phyloP scores from a whole-genome alignment of 2,329 filamentous ascomycete genomes.

The Beauveria sp. region DNA sequence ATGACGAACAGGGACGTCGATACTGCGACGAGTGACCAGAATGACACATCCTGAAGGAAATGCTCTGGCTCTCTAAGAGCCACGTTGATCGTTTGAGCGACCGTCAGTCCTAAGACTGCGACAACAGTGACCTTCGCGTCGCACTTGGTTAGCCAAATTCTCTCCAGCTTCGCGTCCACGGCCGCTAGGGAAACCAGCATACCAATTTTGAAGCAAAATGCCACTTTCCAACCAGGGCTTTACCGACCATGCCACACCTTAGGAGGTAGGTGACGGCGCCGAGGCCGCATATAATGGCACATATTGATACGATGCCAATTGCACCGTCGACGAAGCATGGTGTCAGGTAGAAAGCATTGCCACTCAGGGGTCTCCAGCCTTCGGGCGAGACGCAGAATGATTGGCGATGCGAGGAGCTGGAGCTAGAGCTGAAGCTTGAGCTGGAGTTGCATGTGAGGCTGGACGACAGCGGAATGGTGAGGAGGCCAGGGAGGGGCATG shows the following conservation, averaged over 20 bases:
- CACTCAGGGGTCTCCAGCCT: slow-evolving; percentile 83
- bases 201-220: slow-evolving; percentile 82
- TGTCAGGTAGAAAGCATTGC: slow-evolving; percentile 75
- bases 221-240: slow-evolving; percentile 70
- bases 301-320: slow-evolving; percentile 65
- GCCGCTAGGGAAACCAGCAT: slow-evolving; percentile 18
- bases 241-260: slow-evolving; percentile 50
- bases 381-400: slow-evolving; percentile 74
- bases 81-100: slow-evolving; percentile 55
- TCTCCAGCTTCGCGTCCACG: slow-evolving; percentile 8
- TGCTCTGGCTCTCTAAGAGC: slow-evolving; percentile 42
- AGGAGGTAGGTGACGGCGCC: slow-evolving; percentile 71
- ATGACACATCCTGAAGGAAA: slow-evolving; percentile 69
- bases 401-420: slow-evolving; percentile 41
- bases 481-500: slow-evolving; percentile 7
- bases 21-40: slow-evolving; percentile 65
- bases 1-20: slow-evolving; percentile 61
- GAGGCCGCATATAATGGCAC: slow-evolving; percentile 65
- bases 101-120: slow-evolving; percentile 60
- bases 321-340: slow-evolving; percentile 89
- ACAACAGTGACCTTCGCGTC: slow-evolving; percentile 43
- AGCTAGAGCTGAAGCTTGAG: slow-evolving; percentile 14
- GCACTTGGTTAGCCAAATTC: slow-evolving; percentile 8
- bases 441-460: slow-evolving; percentile 10
- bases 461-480: slow-evolving; percentile 8